A percentile compares a stretch with the other conserved stretches of the same genome.
phyloP scores from a whole-genome alignment of 2,329 filamentous ascomycete species.

The Waltergamsia citrina region DNA sequence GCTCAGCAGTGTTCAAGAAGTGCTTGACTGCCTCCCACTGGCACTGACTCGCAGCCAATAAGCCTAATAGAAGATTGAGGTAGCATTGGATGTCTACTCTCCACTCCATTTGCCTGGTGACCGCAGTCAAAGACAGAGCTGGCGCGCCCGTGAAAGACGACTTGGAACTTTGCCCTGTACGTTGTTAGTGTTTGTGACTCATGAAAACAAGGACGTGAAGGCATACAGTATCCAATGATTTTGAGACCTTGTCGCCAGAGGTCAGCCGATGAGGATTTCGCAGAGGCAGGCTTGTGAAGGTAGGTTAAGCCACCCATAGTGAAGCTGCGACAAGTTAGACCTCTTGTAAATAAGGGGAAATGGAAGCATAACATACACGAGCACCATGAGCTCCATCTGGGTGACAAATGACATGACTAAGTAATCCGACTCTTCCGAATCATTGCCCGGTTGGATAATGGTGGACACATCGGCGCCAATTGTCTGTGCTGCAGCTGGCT shows the following conservation, averaged over 20 bases:
- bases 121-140: slow-evolving; percentile 45
- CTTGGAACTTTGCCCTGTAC: too few species aligned
- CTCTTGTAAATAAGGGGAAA: not conserved
- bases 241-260: slow-evolving; percentile 33
- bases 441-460: slow-evolving; percentile 38
- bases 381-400: slow-evolving; percentile 45
- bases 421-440: slow-evolving; percentile 37
- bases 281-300: slow-evolving; percentile 22
- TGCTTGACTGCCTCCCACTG: slow-evolving; percentile 58
- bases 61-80: slow-evolving; percentile 59
- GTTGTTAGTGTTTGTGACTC: slow-evolving; percentile 23
- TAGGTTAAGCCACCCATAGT: slow-evolving; percentile 43
- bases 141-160: too few species aligned
- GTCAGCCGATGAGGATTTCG: slow-evolving; percentile 14
- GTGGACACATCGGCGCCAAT: slow-evolving; percentile 49
- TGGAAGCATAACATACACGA: slow-evolving; percentile 35
- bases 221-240: slow-evolving; percentile 37
- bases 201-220: slow-evolving; percentile 3
- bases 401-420: slow-evolving; percentile 52
- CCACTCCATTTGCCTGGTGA: slow-evolving; percentile 53
- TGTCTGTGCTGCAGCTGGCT: slow-evolving; percentile 33
- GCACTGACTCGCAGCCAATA: slow-evolving; percentile 60
- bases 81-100: slow-evolving; percentile 57
- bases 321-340: slow-evolving; percentile 27
- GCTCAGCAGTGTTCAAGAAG: slow-evolving; percentile 42